phyloP scores from a whole-genome alignment of 106 monocot species.

The Allium fistulosum region DNA sequence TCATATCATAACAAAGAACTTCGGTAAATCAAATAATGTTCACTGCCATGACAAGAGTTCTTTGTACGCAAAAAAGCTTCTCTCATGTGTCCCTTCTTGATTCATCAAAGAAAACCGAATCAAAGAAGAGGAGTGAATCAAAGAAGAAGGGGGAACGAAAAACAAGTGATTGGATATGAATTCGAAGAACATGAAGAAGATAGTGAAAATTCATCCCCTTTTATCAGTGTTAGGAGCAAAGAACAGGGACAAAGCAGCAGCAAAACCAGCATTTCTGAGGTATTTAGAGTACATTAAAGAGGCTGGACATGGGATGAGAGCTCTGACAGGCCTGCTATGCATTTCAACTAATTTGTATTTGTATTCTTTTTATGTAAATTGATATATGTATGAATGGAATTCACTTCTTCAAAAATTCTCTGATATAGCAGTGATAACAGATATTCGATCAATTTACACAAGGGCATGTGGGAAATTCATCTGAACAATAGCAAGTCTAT shows the following conservation, averaged over 20 bases:
- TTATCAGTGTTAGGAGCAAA: neutral
- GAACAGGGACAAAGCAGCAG: constrained; percentile 20
- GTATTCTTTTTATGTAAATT: no score
- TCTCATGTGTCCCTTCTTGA: no score
- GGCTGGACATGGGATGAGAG: constrained; percentile 33
- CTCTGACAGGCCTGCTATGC: constrained; percentile 26
- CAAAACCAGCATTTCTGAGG: constrained; percentile 43
- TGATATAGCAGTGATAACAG: no score
- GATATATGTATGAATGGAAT: no score
- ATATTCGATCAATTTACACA: no score
- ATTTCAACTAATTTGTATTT: constrained; percentile 20
- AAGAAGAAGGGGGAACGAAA: neutral
- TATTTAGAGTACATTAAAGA: constrained; percentile 47
- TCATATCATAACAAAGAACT: no score
- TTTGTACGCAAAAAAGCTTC: no score
- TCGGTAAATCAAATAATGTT: no score
- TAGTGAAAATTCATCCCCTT: neutral
- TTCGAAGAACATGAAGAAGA: neutral
- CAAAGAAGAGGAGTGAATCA: neutral
- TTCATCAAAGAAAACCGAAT: no score
- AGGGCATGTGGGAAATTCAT: no score
- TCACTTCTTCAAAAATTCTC: no score
- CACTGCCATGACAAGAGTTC: no score
- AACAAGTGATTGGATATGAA: neutral
- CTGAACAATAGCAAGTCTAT: constrained; percentile 70